Conservation (phyloP, 257 asterid species). For the Fraxinus cuspidata region DNA sequence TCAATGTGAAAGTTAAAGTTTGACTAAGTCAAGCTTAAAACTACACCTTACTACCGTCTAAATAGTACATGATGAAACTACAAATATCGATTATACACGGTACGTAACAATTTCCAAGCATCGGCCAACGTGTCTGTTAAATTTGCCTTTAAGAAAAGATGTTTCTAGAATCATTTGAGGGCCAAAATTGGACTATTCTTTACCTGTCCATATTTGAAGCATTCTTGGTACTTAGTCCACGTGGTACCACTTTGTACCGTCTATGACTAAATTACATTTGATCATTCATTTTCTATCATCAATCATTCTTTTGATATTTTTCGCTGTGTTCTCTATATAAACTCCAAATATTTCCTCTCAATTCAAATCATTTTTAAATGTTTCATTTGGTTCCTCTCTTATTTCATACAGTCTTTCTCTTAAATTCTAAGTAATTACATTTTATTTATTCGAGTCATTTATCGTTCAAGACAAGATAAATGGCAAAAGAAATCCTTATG, state of each 20-base stretch:
- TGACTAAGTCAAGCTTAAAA: too few relatives aligned
- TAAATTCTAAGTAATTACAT: neutral
- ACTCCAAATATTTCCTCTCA: neutral
- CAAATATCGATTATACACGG: too few relatives aligned
- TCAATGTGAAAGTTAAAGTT: too few relatives aligned
- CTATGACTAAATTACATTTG: neutral
- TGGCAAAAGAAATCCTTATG: constrained; percentile 16
- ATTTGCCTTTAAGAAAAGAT: neutral
- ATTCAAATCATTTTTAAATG: neutral
- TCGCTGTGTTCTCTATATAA: neutral
- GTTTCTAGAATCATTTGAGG: constrained; percentile 7
- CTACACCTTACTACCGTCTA: too few relatives aligned
- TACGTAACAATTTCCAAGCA: neutral
- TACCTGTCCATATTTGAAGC: neutral
- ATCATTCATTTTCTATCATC: neutral
- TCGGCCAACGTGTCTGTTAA: neutral
- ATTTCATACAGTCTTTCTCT: neutral
- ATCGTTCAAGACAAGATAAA: neutral
- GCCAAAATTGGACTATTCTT: constrained; percentile 1
- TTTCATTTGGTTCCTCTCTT: neutral
- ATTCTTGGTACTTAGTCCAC: neutral
- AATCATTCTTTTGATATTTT: constrained; percentile 5
- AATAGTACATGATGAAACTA: too few relatives aligned
- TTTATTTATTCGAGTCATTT: too few relatives aligned
- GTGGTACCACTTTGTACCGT: constrained; percentile 15